Percentiles rank a stretch among this genome's conserved stretches.
phyloP scores from a whole-genome alignment of 495 filamentous ascomycete genomes.

The Hypoxylon lienhwacheense region DNA sequence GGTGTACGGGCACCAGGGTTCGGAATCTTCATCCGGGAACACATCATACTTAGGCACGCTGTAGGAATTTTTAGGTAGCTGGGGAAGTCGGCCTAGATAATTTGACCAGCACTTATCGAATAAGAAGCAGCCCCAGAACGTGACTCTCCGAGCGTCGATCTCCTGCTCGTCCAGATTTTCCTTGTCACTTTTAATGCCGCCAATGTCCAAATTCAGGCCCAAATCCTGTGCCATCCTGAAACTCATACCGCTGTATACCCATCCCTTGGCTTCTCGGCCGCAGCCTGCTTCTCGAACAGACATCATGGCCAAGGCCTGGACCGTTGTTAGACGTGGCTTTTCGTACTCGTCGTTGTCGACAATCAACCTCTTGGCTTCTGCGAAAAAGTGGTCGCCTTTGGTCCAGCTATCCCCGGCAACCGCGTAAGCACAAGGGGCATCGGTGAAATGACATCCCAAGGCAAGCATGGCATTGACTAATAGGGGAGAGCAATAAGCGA shows the following conservation, averaged over 20 bases:
- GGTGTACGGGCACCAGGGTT: slow-evolving; percentile 84
- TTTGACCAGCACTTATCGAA: slow-evolving; percentile 99
- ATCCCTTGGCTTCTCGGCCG: slow-evolving; percentile 90
- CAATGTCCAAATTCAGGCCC: slow-evolving; percentile 85
- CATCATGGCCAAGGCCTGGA: slow-evolving; percentile 94
- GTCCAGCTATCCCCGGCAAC: slow-evolving; percentile 74
- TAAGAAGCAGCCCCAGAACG: slow-evolving; percentile 98
- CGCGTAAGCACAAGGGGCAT: slow-evolving; percentile 66
- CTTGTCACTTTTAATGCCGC: slow-evolving; percentile 58
- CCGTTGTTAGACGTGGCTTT: slow-evolving; percentile 85
- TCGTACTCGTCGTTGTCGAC: slow-evolving; percentile 92
- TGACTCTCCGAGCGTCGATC: slow-evolving; percentile 83
- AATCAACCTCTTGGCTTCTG: slow-evolving; percentile 88
- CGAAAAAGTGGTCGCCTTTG: slow-evolving; percentile 95
- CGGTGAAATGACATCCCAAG: slow-evolving; percentile 94
- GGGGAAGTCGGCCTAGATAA: slow-evolving; percentile 90
- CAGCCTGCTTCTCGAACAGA: slow-evolving; percentile 96
- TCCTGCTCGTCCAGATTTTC: slow-evolving; percentile 75
- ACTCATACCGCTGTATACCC: slow-evolving; percentile 98
- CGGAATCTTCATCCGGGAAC: slow-evolving; percentile 84
- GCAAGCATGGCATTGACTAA: slow-evolving; percentile 97
- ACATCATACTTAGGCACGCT: slow-evolving; percentile 89
- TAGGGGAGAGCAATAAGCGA: slow-evolving; percentile 81
- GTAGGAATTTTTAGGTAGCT: slow-evolving; percentile 73
- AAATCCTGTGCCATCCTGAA: slow-evolving; percentile 98